Evolutionary conservation across 2,329 filamentous ascomycete genomes (phyloP).

Genomic region (Hypoxylon sp.): DNA sequence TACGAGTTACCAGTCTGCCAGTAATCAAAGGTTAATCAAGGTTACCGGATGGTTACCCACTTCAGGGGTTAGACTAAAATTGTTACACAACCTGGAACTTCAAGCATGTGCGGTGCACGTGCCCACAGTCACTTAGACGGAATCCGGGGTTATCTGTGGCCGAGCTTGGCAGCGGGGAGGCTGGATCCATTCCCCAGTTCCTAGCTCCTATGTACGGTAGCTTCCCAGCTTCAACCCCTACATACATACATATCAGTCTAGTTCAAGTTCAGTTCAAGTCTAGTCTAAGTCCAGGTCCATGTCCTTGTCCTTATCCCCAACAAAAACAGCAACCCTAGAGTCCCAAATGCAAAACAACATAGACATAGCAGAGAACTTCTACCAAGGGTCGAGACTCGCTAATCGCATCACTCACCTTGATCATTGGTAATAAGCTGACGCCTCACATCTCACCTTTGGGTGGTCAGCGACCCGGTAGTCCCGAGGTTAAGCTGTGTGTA

Average conservation of each 20-base stretch:
- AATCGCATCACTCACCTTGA: background rate
- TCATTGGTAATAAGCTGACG: conserved; percentile 9
- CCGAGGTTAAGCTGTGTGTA: conserved; percentile 6
- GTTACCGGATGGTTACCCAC: conserved; percentile 1
- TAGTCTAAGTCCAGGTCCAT: too few species aligned
- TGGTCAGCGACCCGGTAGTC: background rate
- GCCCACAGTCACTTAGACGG: conserved; percentile 15
- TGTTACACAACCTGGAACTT: conserved; percentile 8
- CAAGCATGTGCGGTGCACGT: conserved; percentile 24
- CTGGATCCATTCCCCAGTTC: background rate
- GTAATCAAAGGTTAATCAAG: background rate
- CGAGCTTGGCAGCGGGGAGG: conserved; percentile 26
- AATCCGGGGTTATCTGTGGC: conserved; percentile 42
- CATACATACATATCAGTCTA: background rate
- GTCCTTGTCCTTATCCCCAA: background rate
- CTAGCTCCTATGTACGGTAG: too few species aligned
- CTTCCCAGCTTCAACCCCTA: background rate
- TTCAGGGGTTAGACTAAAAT: background rate
- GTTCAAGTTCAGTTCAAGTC: background rate
- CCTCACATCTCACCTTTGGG: conserved; percentile 3
- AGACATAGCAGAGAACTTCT: background rate
- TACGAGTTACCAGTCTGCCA: background rate
- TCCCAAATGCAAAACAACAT: conserved; percentile 2
- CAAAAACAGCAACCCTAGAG: background rate
- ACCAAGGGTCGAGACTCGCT: background rate